Evolutionary conservation across 148 eudicot species (phyloP).

Genomic region (Vaccinium corymbosum): DNA sequence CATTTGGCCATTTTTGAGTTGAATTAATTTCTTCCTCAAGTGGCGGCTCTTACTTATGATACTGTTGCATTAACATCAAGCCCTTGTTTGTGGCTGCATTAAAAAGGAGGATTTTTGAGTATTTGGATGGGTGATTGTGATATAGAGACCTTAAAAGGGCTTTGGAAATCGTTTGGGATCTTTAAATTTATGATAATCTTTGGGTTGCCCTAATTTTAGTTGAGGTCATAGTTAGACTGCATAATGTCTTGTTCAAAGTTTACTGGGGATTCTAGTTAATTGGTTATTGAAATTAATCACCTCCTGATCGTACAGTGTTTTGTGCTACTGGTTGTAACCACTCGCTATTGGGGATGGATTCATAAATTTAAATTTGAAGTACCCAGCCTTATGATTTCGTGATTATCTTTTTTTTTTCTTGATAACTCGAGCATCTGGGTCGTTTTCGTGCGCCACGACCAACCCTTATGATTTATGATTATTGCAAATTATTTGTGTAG

Average conservation of each 20-base stretch:
- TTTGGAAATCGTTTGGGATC: no score
- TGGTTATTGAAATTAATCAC: background rate
- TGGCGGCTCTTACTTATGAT: background rate
- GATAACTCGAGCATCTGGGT: no score
- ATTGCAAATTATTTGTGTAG: background rate
- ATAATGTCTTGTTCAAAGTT: background rate
- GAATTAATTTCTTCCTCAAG: background rate
- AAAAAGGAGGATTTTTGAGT: background rate
- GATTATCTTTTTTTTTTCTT: background rate
- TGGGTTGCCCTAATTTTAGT: background rate
- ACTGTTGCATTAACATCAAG: background rate
- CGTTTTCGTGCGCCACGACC: no score
- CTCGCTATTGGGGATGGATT: background rate
- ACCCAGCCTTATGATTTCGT: background rate
- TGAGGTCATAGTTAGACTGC: background rate
- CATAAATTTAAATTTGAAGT: background rate
- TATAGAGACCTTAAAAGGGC: no score
- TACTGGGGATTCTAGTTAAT: background rate
- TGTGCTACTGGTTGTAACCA: conserved; percentile 14
- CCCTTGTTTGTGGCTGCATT: background rate
- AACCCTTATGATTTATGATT: background rate
- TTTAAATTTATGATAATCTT: background rate
- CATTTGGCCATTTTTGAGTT: background rate
- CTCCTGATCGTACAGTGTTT: background rate
- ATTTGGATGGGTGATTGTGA: background rate